Evolutionary conservation across 1,284 basidiomycete species (phyloP).

Genomic region (Pyrrhoderma lamaoense): DNA sequence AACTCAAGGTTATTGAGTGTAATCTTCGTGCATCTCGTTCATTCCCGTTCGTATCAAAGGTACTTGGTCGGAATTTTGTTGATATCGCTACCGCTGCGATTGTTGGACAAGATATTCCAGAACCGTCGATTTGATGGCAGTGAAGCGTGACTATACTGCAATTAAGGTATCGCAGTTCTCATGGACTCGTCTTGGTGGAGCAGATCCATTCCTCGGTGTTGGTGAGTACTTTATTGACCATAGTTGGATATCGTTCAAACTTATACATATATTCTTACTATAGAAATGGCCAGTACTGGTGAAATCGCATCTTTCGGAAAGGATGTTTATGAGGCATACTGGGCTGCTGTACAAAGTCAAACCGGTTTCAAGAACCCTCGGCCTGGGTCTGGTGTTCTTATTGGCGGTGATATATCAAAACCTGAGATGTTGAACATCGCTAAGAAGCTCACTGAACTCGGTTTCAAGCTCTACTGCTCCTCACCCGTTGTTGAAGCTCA

Average conservation of each 20-base stretch:
- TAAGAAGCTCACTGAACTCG: slow-evolving; percentile 68
- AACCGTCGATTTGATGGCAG: slow-evolving; percentile 92
- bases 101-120: slow-evolving; percentile 83
- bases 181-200: slow-evolving; percentile 91
- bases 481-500: slow-evolving; percentile 83
- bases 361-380: slow-evolving; percentile 90
- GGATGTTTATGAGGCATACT: slow-evolving; percentile 95
- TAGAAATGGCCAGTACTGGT: slow-evolving; percentile 98
- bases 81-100: slow-evolving; percentile 93
- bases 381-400: slow-evolving; percentile 89
- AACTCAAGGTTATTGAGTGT: slow-evolving; percentile 97
- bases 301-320: slow-evolving; percentile 97
- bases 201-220: slow-evolving; percentile 95
- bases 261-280: slow-evolving; percentile 12
- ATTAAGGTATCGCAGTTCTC: slow-evolving; percentile 99
- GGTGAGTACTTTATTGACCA: slow-evolving; percentile 43
- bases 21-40: slow-evolving; percentile 96
- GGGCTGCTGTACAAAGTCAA: slow-evolving; percentile 83
- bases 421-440: slow-evolving; percentile 81
- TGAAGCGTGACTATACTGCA: slow-evolving; percentile 87
- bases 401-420: slow-evolving; percentile 80
- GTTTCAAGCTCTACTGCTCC: slow-evolving; percentile 91
- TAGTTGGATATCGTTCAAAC: background rate
- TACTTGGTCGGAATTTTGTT: slow-evolving; percentile 95
- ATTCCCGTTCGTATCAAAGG: slow-evolving; percentile 99